A percentile compares a stretch with the other conserved stretches of the same genome.
Conservation (phyloP, 306 rosid genomes). For the Potentilla sterilis region DNA sequence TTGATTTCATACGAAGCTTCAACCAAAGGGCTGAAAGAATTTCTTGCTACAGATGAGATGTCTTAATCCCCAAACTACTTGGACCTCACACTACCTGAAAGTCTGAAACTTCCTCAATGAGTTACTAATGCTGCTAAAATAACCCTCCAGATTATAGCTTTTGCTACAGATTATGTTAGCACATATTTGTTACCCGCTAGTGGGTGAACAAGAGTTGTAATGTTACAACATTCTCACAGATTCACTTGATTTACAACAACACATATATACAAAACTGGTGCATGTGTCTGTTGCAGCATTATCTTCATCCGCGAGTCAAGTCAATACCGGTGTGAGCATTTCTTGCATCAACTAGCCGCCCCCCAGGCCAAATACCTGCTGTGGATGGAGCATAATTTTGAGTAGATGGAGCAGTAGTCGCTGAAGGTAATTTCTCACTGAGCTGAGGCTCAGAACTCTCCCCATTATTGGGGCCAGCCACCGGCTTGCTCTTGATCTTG, state of each 20-base stretch:
- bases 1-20: constrained; percentile 7
- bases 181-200: constrained; percentile 34
- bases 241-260: constrained; percentile 59
- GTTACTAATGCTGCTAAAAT: constrained; percentile 28
- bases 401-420: constrained; percentile 44
- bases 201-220: constrained; percentile 36
- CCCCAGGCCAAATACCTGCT: constrained; percentile 59
- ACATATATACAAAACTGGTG: constrained; percentile 60
- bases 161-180: constrained; percentile 48
- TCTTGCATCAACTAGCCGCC: constrained; percentile 52
- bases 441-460: constrained; percentile 50
- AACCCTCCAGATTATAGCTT: constrained; percentile 12
- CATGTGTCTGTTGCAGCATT: constrained; percentile 50
- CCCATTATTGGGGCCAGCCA: constrained; percentile 30
- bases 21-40: constrained; percentile 16
- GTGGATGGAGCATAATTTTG: constrained; percentile 56
- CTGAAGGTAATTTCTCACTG: constrained; percentile 51
- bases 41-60: constrained; percentile 36
- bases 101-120: constrained; percentile 26
- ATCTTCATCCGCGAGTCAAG: constrained; percentile 75
- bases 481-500: constrained; percentile 60
- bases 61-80: constrained; percentile 9
- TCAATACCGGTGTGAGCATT: constrained; percentile 78
- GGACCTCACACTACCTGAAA: constrained; percentile 24
- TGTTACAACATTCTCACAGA: constrained; percentile 43